Evolutionary conservation across 129 eudicot species (phyloP).

Genomic region (Lactuca sativa): DNA sequence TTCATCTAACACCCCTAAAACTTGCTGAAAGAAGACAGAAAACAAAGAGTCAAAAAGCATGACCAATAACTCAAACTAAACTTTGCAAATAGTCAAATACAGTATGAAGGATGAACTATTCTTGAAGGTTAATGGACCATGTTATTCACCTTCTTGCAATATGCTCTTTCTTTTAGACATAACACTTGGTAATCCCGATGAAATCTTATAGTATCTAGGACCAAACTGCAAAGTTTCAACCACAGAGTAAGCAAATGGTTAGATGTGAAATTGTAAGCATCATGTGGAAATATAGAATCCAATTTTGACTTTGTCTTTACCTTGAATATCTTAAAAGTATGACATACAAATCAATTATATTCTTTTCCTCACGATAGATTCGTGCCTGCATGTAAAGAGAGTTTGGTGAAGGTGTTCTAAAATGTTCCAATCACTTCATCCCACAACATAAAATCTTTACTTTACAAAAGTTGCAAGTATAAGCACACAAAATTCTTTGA

Average conservation of each 20-base stretch:
- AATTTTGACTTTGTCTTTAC: constrained; percentile 38
- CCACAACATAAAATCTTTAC: neutral
- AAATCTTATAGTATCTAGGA: constrained; percentile 76
- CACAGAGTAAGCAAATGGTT: constrained; percentile 18
- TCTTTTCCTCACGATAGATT: constrained; percentile 79
- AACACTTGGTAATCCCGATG: constrained; percentile 82
- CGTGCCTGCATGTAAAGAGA: constrained; percentile 51
- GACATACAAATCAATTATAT: constrained; percentile 77
- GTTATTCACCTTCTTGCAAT: constrained; percentile 63
- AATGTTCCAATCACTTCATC: constrained; percentile 9
- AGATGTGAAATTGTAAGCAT: neutral
- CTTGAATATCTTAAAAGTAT: constrained; percentile 93
- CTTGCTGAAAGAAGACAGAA: constrained; percentile 56
- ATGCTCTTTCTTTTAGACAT: constrained; percentile 53
- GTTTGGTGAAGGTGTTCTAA: constrained; percentile 8
- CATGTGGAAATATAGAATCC: neutral
- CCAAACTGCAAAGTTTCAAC: constrained; percentile 58
- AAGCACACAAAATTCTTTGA: neutral
- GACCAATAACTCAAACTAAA: constrained; percentile 6
- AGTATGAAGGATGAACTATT: neutral
- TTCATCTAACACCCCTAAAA: constrained; percentile 67
- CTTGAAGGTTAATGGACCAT: constrained; percentile 4
- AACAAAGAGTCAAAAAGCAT: constrained; percentile 20
- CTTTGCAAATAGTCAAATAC: neutral
- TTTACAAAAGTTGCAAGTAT: constrained; percentile 3